A percentile compares a stretch with the other conserved stretches of the same genome.
These are phyloP conservation scores for Suillus decipiens DNA, from an alignment of 768 basidiomycete genomes.

Conservation along the genomic window DNA sequence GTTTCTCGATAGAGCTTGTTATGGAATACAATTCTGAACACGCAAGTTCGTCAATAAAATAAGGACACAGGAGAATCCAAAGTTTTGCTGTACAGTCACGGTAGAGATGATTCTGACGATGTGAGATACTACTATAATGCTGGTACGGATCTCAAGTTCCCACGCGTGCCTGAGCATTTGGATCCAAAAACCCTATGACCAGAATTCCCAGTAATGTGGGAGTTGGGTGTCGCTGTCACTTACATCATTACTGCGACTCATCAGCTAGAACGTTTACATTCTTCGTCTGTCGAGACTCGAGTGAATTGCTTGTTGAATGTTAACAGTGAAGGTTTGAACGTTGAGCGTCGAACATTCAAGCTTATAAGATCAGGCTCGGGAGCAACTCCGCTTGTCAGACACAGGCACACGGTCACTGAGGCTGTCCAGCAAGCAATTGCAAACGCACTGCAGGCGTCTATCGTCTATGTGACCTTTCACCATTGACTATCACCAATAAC, in stretches of 20 bases:
- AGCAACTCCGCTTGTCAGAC: conserved; percentile 4
- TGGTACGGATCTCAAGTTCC: too few relatives aligned
- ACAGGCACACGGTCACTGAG: conserved; percentile 21
- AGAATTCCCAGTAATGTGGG: too few relatives aligned
- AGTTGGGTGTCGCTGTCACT: not conserved
- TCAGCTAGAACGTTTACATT: not conserved
- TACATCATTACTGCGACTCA: not conserved
- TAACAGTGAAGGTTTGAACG: not conserved
- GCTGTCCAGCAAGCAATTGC: conserved; percentile 26
- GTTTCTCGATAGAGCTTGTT: too few relatives aligned
- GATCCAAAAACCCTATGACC: too few relatives aligned
- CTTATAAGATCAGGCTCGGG: not conserved
- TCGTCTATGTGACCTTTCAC: conserved; percentile 13
- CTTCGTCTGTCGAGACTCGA: not conserved
- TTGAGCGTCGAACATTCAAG: not conserved
- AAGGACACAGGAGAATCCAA: too few relatives aligned
- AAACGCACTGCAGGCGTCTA: conserved; percentile 21
- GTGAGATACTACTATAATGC: too few relatives aligned
- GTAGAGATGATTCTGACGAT: too few relatives aligned
- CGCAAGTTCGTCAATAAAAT: too few relatives aligned
- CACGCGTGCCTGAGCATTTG: too few relatives aligned
- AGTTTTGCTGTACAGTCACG: too few relatives aligned
- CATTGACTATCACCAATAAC: not conserved
- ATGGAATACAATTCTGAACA: too few relatives aligned
- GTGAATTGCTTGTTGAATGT: not conserved